Evolutionary conservation across 345 rosid species (phyloP).

Genomic region (Eucalyptus pauciflora): DNA sequence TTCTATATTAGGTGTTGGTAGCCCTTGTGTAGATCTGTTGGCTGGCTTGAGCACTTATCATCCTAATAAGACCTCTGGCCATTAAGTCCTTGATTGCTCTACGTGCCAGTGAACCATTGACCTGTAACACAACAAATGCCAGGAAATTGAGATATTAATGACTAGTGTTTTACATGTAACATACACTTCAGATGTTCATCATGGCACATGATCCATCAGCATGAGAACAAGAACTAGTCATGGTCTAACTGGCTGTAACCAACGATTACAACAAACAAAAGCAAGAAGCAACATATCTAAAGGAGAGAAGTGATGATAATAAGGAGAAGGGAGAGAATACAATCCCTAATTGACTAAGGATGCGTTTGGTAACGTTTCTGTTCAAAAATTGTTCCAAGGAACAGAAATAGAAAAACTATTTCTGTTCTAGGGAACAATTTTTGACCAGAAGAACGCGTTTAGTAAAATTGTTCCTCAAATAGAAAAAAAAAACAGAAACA

Average conservation of each 20-base stretch:
- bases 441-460: too few relatives aligned
- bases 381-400: too few relatives aligned
- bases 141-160: neutral
- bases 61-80: conserved; percentile 66
- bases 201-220: neutral
- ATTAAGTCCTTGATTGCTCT: conserved; percentile 59
- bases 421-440: too few relatives aligned
- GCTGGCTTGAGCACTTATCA: conserved; percentile 54
- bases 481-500: too few relatives aligned
- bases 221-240: neutral
- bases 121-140: conserved; percentile 2
- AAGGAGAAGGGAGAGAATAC: neutral
- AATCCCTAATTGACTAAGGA: neutral
- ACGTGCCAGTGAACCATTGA: conserved; percentile 53
- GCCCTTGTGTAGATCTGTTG: conserved; percentile 77
- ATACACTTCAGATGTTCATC: neutral
- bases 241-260: neutral
- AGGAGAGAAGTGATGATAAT: neutral
- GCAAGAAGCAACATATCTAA: neutral
- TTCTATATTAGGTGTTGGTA: conserved; percentile 33
- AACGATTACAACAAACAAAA: neutral
- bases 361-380: too few relatives aligned
- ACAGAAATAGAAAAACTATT: too few relatives aligned
- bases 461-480: too few relatives aligned
- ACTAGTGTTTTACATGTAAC: neutral